Percentiles rank a stretch among this genome's conserved stretches.
phyloP scores from a whole-genome alignment of 768 basidiomycete genomes.

The Vararia minispora region DNA sequence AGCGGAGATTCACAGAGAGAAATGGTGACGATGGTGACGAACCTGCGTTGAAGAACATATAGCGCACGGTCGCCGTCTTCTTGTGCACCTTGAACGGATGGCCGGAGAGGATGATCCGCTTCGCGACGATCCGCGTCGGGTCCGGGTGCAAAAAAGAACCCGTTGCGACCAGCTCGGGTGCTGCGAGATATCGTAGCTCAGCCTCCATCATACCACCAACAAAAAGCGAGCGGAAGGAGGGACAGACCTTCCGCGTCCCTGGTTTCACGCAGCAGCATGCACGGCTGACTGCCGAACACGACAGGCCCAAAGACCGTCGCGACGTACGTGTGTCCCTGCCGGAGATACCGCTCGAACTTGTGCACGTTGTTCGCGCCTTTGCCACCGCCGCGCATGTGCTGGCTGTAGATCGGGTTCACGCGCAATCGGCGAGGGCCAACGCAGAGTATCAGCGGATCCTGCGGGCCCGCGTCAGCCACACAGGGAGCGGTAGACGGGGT shows the following conservation, averaged over 20 bases:
- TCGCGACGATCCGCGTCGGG: slow-evolving; percentile 84
- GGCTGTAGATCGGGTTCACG: slow-evolving; percentile 85
- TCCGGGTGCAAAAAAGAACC: slow-evolving; percentile 84
- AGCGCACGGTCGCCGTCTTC: slow-evolving; percentile 92
- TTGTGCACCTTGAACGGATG: slow-evolving; percentile 97
- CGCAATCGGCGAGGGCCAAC: slow-evolving; percentile 79
- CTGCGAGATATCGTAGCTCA: slow-evolving; percentile 24
- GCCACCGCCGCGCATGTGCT: slow-evolving; percentile 82
- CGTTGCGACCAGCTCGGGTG: slow-evolving; percentile 78
- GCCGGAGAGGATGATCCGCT: slow-evolving; percentile 90
- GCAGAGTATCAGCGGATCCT: slow-evolving; percentile 86
- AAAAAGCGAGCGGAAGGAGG: slow-evolving; percentile 7
- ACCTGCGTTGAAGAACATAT: slow-evolving; percentile 97
- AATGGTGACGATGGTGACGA: slow-evolving; percentile 10
- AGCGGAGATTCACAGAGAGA: slow-evolving; percentile 2
- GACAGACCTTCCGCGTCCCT: slow-evolving; percentile 50
- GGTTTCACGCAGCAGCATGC: slow-evolving; percentile 65
- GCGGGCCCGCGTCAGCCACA: background rate
- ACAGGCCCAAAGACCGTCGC: slow-evolving; percentile 88
- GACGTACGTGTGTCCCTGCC: slow-evolving; percentile 70
- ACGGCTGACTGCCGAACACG: slow-evolving; percentile 76
- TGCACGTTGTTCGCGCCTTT: slow-evolving; percentile 94
- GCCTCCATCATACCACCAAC: background rate
- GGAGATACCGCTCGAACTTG: slow-evolving; percentile 87
- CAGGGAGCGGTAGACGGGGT: background rate